Evolutionary conservation across 2,329 filamentous ascomycete genomes (phyloP).

Genomic region (Sclerotinia nivalis): DNA sequence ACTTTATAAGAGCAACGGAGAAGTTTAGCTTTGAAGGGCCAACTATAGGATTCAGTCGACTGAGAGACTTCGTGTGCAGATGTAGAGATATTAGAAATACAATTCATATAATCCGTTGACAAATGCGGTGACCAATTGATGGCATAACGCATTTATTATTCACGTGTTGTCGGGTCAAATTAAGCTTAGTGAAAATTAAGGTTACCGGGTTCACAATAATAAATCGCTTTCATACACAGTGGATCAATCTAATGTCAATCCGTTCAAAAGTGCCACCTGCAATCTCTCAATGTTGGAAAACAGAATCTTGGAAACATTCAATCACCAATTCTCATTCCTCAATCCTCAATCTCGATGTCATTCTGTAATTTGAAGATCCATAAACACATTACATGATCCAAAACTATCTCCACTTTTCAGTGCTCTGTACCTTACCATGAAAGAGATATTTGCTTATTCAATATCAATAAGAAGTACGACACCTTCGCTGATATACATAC

Average conservation of each 20-base stretch:
- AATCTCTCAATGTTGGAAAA: conserved; percentile 3
- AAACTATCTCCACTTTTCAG: background rate
- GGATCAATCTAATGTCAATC: background rate
- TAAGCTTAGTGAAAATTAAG: background rate
- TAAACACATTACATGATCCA: background rate
- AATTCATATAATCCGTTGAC: background rate
- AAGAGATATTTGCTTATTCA: conserved; percentile 5
- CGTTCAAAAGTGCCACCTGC: background rate
- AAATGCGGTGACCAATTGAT: background rate
- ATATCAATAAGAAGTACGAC: background rate
- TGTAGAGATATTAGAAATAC: background rate
- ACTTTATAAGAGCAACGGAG: background rate
- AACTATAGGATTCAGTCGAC: background rate
- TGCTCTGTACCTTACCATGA: background rate
- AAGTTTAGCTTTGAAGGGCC: background rate
- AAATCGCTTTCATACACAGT: background rate
- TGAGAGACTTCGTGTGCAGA: background rate
- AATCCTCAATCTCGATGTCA: no score
- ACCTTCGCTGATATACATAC: background rate
- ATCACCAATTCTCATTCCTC: no score
- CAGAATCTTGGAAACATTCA: background rate
- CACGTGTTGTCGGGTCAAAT: conserved; percentile 5
- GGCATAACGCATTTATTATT: background rate
- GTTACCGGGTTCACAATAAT: background rate
- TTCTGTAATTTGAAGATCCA: background rate